Base-by-base conservation (phyloP, 2,329 filamentous ascomycete genomes). In the Exophiala sideris region DNA sequence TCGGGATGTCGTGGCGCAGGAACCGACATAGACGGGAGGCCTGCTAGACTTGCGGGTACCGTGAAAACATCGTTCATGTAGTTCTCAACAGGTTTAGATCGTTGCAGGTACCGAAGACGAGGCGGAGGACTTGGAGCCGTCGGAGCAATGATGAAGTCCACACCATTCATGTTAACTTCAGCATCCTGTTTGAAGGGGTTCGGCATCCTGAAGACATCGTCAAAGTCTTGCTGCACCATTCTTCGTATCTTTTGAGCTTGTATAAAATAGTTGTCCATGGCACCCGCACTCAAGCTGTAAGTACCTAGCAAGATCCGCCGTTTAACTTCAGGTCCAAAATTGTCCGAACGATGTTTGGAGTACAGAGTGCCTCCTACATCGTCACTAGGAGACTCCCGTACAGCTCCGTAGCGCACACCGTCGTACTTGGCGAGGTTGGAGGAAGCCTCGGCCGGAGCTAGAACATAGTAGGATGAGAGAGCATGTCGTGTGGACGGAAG, bases 391-490 rank as follows among this genome's bases (percentile, higher is more conserved):
- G 24, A 29, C 24, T 70, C 66, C 4, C 73, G 73, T 29, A 84
- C 79, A 16, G 76, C 78, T 1, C 94, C 94, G 71, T 95, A 99
- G 9, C 94, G 87, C n/a, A 97, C 84, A 16, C 94, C 94, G 65
- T 99, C 95, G 70, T 96, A 99, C 69, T 95, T 96, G 53, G 94
- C 89, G 2, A 99, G 82, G 65, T 99, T 99, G 12, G 92, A 97
- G 1, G 90, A 90, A 3, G 94, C 94, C 72, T 99, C 94, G 12
- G 94, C 92, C 0, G 94, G 90, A 0, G 94, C 95, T 52, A 99
- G 84, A 52, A 99, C 82, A 70, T 99, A 99, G 75, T 99, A 99
- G 33, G 94, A 88, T 16, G 91, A 89, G 0, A 99, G 81, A 0
- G 94, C 92, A 62, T 89, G 85, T 58, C 84, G 86, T 1, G 92